Base-by-base conservation (phyloP, 2,329 filamentous ascomycete species). In the Bipolaris bicolor region DNA sequence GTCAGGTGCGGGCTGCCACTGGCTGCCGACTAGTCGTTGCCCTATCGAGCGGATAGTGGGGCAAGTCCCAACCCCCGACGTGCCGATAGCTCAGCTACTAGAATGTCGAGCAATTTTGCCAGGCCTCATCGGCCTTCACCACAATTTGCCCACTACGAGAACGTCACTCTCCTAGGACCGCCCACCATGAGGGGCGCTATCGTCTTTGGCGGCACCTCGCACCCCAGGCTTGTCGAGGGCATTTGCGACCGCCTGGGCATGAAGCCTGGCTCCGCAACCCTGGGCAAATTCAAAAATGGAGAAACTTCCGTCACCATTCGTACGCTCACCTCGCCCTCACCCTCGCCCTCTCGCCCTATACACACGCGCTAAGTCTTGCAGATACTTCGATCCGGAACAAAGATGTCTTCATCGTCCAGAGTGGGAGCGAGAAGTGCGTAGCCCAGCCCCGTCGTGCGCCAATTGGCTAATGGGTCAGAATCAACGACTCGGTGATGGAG, bases 401-500 rank as follows among this genome's bases (percentile, higher is more conserved):
- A 78, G 94, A 99, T 84, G 94, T 99, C 70, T 99, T 98, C 78
- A 94, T 99, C 75, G 90, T 99, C 60, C 95, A 99, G 82, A 98
- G 94, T 62, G 95, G 95, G 64, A 97, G 95, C 80, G 85, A 88
- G 74, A 92, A 90, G 81, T 82, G 74, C 48, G 79, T 68, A 49
- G 31, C 34, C 51, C 37, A 18, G 48, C 52, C 34, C 52, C n/a
- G 47, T 43, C 46, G 33, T 48, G 37, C 49, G 43, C 48, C 62
- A 60, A 26, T 59, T 59, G 52, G 58, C 65, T 71, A 69, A 70
- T 62, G 66, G 54, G 56, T 22, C 73, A 82, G 80, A 80, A 97
- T 97, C 84, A 99, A 99, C 78, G 95, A 99, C 80, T 96, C 92
- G 72, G 92, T 99, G 75, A 97, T 99, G 92, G 95, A 99, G 83